These are phyloP conservation scores for Hibiscus mutabilis DNA, from an alignment of 345 rosid genomes.

Conservation along the genomic window DNA sequence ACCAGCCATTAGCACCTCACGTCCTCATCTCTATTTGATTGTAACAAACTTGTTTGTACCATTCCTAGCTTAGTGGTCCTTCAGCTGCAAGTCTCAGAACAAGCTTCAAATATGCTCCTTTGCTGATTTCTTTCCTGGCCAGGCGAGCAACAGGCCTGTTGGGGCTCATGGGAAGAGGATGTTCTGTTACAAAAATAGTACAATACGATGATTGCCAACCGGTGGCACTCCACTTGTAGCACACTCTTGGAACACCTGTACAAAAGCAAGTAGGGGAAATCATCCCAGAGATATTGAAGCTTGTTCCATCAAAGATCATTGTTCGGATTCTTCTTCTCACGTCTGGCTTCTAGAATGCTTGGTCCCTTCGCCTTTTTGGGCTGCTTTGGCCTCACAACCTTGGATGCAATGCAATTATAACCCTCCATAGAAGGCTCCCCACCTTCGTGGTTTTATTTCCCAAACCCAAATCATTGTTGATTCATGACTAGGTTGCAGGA, in stretches of 20 bases:
- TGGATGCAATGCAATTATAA: constrained; percentile 23
- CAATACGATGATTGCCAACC: constrained; percentile 75
- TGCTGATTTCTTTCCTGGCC: constrained; percentile 72
- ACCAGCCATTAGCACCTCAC: neutral
- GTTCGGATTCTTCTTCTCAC: constrained; percentile 32
- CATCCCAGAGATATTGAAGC: constrained; percentile 38
- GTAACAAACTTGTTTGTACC: constrained; percentile 70
- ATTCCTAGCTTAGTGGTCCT: constrained; percentile 58
- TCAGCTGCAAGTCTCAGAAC: constrained; percentile 48
- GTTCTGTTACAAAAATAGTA: constrained; percentile 41
- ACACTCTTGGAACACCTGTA: constrained; percentile 42
- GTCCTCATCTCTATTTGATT: constrained; percentile 31
- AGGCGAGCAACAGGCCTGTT: constrained; percentile 45
- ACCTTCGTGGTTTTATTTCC: constrained; percentile 19
- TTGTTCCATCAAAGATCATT: constrained; percentile 27
- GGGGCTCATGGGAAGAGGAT: constrained; percentile 55
- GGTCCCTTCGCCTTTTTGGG: constrained; percentile 25
- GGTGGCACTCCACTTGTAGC: constrained; percentile 64
- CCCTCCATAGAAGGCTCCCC: constrained; percentile 21
- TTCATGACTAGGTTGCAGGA: constrained; percentile 17
- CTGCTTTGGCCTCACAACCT: constrained; percentile 33
- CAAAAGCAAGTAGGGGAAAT: constrained; percentile 64
- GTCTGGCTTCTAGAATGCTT: constrained; percentile 32
- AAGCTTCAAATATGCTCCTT: constrained; percentile 56
- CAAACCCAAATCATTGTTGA: constrained; percentile 3